Evolutionary conservation across 306 rosid species (phyloP), one percentile per base, ranked within the genome.

Genomic region (Cajanus cajan): DNA sequence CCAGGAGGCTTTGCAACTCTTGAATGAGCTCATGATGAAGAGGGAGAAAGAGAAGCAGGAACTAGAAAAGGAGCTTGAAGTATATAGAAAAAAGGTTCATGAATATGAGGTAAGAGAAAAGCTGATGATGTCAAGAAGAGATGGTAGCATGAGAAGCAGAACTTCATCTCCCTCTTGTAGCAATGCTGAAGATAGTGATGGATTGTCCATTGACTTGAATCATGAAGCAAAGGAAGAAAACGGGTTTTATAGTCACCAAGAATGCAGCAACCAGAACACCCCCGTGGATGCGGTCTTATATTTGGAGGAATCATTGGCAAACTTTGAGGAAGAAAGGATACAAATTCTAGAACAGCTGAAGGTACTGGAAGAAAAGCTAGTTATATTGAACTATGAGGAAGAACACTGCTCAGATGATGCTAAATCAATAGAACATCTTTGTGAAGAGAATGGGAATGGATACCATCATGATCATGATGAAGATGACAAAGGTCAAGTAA

Each of bases 31-130:
- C 13, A 88, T 95, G 88, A 50, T 87, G 21, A 95, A 95, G 86
- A 86, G 96, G 90, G 98, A 95, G 78, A 91, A 80, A 74, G 98
- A 95, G 88, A 95, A 92, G 80, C 93, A 86, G 73, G 97, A 95
- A 77, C 67, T 92, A 0, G 98, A 92, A 83, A 95, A 86, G 83
- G 97, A 89, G 77, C 86, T 94, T 12, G 98, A 90, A 78, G 2
- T 81, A 24, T 92, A 83, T 74, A 88, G 97, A 39, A 90, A 83
- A 80, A 95, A 78, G 88, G 83, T 95, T 65, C 94, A 82, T 31
- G 98, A 92, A 8, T 91, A 85, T 18, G 98, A 95, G 84, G 85
- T 81, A 55, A 88, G 87, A 82, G 97, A 95, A 74, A 89, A 80
- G 81, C 75, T 89, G 76, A 68, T 78, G 77, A 15, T 82, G 88